phyloP scores from a whole-genome alignment of 441 rosid species.

The Oxalis stricta region DNA sequence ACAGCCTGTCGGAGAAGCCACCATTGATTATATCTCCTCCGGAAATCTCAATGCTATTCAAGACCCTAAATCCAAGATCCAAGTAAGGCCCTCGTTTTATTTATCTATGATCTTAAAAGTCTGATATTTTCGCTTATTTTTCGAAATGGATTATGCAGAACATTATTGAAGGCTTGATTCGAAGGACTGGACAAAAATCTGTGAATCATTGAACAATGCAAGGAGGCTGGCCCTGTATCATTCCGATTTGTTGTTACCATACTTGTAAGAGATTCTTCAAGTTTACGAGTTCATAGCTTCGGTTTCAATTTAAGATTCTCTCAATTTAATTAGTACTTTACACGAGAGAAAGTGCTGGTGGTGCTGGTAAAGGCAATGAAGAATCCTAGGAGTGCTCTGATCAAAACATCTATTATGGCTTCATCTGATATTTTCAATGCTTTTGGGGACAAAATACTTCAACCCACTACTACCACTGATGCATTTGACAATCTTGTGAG shows the following conservation, averaged over 20 bases:
- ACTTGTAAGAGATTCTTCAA: slow-evolving; percentile 32
- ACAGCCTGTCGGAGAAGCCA: slow-evolving; percentile 21
- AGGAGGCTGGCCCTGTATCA: slow-evolving; percentile 62
- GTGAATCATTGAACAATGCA: slow-evolving; percentile 48
- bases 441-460: slow-evolving; percentile 49
- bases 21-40: slow-evolving; percentile 54
- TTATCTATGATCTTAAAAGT: too few species aligned
- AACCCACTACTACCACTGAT: slow-evolving; percentile 24
- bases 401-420: slow-evolving; percentile 88
- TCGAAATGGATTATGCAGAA: slow-evolving; percentile 30
- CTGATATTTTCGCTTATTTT: neutral
- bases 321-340: slow-evolving; percentile 3
- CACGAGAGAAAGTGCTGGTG: slow-evolving; percentile 53
- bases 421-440: slow-evolving; percentile 63
- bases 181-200: slow-evolving; percentile 63
- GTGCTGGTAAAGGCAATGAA: slow-evolving; percentile 76
- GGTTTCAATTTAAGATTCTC: neutral
- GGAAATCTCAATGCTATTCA: slow-evolving; percentile 44
- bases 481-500: slow-evolving; percentile 54
- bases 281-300: neutral
- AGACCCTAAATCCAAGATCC: slow-evolving; percentile 47
- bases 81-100: too few species aligned
- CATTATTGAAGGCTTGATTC: slow-evolving; percentile 56
- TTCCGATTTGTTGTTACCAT: slow-evolving; percentile 44
- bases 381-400: slow-evolving; percentile 88